Evolutionary conservation across 2,329 filamentous ascomycete species (phyloP).

Genomic region (Phyllosticta capitalensis): DNA sequence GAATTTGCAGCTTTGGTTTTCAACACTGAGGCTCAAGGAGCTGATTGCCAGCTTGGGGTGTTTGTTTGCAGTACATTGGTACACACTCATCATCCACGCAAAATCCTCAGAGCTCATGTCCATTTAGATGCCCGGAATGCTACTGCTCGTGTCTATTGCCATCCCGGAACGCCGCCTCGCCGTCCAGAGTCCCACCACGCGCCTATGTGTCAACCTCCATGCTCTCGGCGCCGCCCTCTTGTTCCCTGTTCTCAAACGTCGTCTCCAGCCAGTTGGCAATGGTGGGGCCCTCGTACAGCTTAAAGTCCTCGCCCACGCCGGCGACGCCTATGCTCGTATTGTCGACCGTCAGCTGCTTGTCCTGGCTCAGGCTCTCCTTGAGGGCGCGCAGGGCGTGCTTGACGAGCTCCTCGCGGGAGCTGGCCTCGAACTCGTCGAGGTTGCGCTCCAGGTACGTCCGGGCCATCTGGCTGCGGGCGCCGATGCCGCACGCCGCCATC

Average conservation of each 20-base stretch:
- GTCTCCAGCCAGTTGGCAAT: conserved; percentile 79
- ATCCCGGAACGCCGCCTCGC: background rate
- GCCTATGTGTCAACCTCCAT: conserved; percentile 45
- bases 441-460: conserved; percentile 93
- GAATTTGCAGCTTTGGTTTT: no score
- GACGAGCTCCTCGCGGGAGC: conserved; percentile 75
- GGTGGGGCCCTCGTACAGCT: conserved; percentile 81
- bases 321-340: conserved; percentile 90
- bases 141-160: conserved; percentile 4
- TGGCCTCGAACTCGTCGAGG: conserved; percentile 69
- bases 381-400: conserved; percentile 82
- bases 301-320: conserved; percentile 71
- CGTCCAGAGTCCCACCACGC: background rate
- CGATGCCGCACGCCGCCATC: conserved; percentile 94
- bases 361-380: conserved; percentile 92
- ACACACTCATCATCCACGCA: background rate
- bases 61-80: background rate
- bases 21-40: no score
- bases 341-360: conserved; percentile 94
- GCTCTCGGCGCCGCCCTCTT: conserved; percentile 33
- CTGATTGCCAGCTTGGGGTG: background rate
- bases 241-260: conserved; percentile 38
- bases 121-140: conserved; percentile 7
- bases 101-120: background rate
- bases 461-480: conserved; percentile 93